Conservation (phyloP, 352 stramenopile genomes). For the Phytophthora tentaculata region DNA sequence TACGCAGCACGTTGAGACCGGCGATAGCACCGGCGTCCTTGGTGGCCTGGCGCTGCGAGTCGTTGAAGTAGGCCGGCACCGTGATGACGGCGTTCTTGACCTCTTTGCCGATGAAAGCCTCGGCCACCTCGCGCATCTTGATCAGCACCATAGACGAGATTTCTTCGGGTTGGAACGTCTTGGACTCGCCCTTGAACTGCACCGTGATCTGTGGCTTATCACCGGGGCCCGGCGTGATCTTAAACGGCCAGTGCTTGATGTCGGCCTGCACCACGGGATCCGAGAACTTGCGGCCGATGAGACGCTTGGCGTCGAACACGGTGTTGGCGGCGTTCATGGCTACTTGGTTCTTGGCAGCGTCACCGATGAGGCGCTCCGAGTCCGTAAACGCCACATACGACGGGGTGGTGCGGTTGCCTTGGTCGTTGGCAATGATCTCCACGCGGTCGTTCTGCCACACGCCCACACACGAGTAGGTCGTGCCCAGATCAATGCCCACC, state of each 20-base stretch:
- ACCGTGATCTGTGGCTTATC: slow-evolving; percentile 79
- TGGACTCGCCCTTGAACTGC: slow-evolving; percentile 69
- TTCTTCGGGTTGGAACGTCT: slow-evolving; percentile 82
- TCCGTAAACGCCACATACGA: slow-evolving; percentile 97
- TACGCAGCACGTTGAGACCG: slow-evolving; percentile 53
- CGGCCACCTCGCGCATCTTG: slow-evolving; percentile 73
- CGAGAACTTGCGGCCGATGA: slow-evolving; percentile 96
- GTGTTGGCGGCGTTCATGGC: slow-evolving; percentile 95
- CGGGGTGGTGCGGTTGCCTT: slow-evolving; percentile 95
- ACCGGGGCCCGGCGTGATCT: slow-evolving; percentile 54
- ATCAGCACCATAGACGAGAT: slow-evolving; percentile 79
- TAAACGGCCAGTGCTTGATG: slow-evolving; percentile 74
- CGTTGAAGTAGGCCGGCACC: slow-evolving; percentile 75
- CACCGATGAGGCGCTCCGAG: slow-evolving; percentile 45
- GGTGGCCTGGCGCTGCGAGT: too few species aligned
- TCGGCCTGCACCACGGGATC: slow-evolving; percentile 90
- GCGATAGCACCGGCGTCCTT: too few species aligned
- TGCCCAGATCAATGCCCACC: slow-evolving; percentile 83
- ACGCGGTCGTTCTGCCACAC: slow-evolving; percentile 94
- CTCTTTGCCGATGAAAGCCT: slow-evolving; percentile 68
- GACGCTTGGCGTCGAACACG: slow-evolving; percentile 96
- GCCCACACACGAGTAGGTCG: slow-evolving; percentile 77
- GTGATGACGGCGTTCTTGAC: slow-evolving; percentile 90
- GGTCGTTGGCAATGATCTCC: slow-evolving; percentile 96
- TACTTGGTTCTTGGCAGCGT: slow-evolving; percentile 92